Evolutionary conservation across 345 rosid species (phyloP).

Genomic region (Arabis hirsuta): DNA sequence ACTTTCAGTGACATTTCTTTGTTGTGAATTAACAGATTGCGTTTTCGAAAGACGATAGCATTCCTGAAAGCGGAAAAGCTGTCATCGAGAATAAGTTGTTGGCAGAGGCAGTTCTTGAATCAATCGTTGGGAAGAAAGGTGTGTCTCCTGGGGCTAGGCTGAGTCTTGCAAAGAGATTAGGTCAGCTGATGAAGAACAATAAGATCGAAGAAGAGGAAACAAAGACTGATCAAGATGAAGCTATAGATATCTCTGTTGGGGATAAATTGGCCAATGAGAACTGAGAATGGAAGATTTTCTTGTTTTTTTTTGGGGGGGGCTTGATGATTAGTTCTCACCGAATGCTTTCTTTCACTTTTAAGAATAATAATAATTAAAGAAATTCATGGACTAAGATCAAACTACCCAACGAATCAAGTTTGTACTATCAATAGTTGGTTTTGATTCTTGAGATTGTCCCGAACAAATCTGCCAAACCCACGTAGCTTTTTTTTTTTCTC

Average conservation of each 20-base stretch:
- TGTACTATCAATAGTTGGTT: no score
- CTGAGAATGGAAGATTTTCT: conserved; percentile 14
- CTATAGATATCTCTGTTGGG: neutral
- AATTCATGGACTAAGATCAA: no score
- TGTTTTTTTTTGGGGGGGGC: neutral
- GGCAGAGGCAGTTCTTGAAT: conserved; percentile 68
- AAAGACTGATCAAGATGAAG: conserved; percentile 31
- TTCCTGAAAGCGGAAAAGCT: conserved; percentile 53
- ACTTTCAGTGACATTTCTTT: neutral
- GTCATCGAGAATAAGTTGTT: conserved; percentile 72
- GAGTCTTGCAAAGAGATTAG: conserved; percentile 61
- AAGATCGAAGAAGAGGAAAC: conserved; percentile 8
- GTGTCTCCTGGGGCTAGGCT: conserved; percentile 67
- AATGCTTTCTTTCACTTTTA: no score
- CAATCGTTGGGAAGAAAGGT: conserved; percentile 76
- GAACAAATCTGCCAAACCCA: no score
- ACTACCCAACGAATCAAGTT: no score
- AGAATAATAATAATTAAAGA: no score
- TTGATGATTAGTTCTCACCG: neutral
- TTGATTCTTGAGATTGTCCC: no score
- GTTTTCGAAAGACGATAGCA: conserved; percentile 64
- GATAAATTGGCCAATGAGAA: conserved; percentile 30
- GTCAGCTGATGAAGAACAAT: conserved; percentile 46
- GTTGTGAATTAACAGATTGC: conserved; percentile 51
- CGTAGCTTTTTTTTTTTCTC: no score